Percentiles rank a stretch among this genome's conserved stretches.
phyloP scores from a whole-genome alignment of 495 filamentous ascomycete species.

The Neurospora hispaniola region DNA sequence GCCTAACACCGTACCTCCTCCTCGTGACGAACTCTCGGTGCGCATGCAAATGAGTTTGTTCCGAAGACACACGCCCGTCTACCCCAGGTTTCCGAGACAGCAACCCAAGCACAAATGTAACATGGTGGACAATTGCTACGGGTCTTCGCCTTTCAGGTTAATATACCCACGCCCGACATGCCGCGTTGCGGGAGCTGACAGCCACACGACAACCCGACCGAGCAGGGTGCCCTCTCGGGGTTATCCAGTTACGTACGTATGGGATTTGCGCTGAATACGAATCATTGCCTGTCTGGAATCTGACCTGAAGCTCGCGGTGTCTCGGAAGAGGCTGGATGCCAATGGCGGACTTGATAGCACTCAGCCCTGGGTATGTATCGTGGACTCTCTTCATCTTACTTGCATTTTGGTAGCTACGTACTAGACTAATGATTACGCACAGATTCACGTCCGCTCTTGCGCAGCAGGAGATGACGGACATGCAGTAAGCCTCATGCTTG shows the following conservation, averaged over 20 bases:
- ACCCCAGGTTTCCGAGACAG: background rate
- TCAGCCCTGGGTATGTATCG: background rate
- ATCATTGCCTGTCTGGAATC: background rate
- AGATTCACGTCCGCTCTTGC: background rate
- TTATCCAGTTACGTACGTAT: background rate
- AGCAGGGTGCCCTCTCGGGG: background rate
- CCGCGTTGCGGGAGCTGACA: background rate
- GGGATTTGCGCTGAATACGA: background rate
- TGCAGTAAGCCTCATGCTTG: background rate
- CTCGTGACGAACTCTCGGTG: background rate
- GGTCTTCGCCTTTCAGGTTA: background rate
- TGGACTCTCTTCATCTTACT: background rate
- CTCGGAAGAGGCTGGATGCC: background rate
- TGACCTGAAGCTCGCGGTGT: background rate
- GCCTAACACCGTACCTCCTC: background rate
- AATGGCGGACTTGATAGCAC: background rate
- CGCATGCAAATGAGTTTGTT: background rate
- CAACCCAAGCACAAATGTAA: background rate
- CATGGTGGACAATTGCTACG: background rate
- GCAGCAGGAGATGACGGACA: background rate
- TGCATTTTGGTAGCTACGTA: background rate
- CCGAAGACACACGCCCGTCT: background rate
- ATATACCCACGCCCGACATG: background rate
- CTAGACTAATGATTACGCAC: background rate
- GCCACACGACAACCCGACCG: background rate